Evolutionary conservation across 192 early-diverging fungal genomes (phyloP), one percentile per base, ranked within the genome.

Genomic region (Diversispora eburnea): DNA sequence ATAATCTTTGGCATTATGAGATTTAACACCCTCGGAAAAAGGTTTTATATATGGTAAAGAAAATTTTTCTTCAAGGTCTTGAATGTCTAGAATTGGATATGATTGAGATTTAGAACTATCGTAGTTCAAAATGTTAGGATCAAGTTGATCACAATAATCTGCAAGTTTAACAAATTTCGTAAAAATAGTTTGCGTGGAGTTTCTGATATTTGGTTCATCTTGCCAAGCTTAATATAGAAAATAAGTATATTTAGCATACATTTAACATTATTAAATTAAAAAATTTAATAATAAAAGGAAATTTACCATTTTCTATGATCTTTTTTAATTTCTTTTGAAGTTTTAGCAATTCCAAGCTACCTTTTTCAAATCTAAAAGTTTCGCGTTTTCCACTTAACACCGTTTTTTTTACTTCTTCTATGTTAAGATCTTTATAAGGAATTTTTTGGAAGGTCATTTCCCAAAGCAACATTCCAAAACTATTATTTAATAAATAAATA

Each of bases 401-500:
- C 49, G 62, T 46, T 63, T 61, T 47, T 63, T 63, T 22, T 43
- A 73, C 33, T 17, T 49, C 15, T 33, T 7, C 8, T 15, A 64
- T 49, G 19, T 39, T 48, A 41, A n/a, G n/a, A 43, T 64, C 48
- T 42, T 61, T 48, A 20, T 62, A 73, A 3, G 72, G 72, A 42
- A 63, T 73, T 47, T 33, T 65, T 47, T 65, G n/a, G 47, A 65
- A 65, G 19, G n/a, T 15, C 22, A 65, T 19, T 12, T 65, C 63
- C 63, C 63, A 65, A 8, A 65, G 41, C n/a, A 65, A 45, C 63
- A 65, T 65, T 10, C 63, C 63, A 47, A 65, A 46, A 47, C 63
- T 65, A 70, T 56, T 15, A 20, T 2, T 62, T 15, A 25, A 54
- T 48, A 25, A 45, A 22, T 48, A 22, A 49, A 17, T 41, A 41